Evolutionary conservation across 2,329 filamentous ascomycete genomes (phyloP).

Genomic region (Juglanconis sp.): DNA sequence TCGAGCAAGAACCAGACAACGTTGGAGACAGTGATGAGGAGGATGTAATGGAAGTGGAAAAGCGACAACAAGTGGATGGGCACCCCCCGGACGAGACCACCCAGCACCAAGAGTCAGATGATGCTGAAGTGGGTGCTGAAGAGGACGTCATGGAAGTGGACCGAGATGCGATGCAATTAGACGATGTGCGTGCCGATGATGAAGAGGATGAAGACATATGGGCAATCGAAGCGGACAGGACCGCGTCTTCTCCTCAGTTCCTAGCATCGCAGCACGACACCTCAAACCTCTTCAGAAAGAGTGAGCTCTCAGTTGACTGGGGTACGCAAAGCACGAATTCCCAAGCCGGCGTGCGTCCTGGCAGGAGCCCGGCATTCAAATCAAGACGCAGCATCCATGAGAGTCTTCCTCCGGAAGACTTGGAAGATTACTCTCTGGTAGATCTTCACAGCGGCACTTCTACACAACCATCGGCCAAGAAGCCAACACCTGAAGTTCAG

Average conservation of each 20-base stretch:
- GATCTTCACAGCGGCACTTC: constrained; percentile 16
- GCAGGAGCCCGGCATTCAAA: constrained; percentile 3
- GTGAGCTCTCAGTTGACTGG: constrained; percentile 25
- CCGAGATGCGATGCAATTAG: constrained; percentile 8
- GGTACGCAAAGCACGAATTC: constrained; percentile 16
- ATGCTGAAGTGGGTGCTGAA: not conserved
- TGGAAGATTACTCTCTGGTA: constrained; percentile 17
- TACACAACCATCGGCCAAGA: constrained; percentile 30
- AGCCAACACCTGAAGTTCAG: constrained; percentile 16
- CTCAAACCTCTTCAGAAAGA: constrained; percentile 26
- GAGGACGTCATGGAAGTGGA: constrained; percentile 3
- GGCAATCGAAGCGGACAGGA: constrained; percentile 54
- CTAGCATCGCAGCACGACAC: constrained; percentile 19
- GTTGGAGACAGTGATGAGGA: not conserved
- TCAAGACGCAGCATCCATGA: not conserved
- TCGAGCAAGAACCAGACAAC: not conserved
- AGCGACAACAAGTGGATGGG: not conserved
- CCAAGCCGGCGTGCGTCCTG: not conserved
- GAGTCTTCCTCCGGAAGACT: not conserved
- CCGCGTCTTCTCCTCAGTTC: constrained; percentile 30
- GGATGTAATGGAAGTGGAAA: not conserved
- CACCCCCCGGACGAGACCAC: not conserved
- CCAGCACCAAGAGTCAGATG: not conserved
- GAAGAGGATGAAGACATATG: constrained; percentile 53
- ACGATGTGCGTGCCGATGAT: constrained; percentile 15